A percentile compares a stretch with the other conserved stretches of the same genome.
Conservation (phyloP, 495 filamentous ascomycete genomes). For the Neurospora sp. region DNA sequence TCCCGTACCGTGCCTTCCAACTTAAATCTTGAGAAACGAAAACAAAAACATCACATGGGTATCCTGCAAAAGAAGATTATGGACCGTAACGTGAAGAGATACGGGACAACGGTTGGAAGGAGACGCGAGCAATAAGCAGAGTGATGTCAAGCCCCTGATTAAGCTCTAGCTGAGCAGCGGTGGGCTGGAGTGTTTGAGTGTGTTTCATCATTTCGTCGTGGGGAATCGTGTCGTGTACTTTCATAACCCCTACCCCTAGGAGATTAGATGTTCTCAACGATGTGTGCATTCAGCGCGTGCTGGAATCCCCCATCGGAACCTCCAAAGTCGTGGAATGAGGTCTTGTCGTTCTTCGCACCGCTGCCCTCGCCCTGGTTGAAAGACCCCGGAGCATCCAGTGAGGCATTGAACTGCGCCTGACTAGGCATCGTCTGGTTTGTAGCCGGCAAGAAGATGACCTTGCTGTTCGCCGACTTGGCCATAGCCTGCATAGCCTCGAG, state of each 20-base stretch:
- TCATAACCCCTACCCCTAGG: not conserved
- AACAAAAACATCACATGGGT: not conserved
- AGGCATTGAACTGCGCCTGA: constrained; percentile 23
- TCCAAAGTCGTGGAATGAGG: constrained; percentile 32
- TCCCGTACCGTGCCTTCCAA: not conserved
- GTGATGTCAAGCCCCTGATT: not conserved
- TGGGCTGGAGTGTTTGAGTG: not conserved
- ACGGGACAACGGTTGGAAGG: not conserved
- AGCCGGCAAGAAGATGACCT: constrained; percentile 90
- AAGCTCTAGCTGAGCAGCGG: not conserved
- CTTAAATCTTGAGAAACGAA: not conserved
- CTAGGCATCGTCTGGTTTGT: constrained; percentile 54
- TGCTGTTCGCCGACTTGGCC: constrained; percentile 91
- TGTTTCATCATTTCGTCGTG: too few relatives aligned
- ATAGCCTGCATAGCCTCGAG: constrained; percentile 99
- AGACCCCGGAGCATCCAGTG: constrained; percentile 11
- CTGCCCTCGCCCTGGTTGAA: constrained; percentile 16
- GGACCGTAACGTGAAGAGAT: not conserved
- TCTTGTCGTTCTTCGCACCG: constrained; percentile 2
- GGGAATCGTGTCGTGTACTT: too few relatives aligned
- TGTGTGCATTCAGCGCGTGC: constrained; percentile 69
- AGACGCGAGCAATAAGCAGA: not conserved
- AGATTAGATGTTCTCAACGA: constrained; percentile 78
- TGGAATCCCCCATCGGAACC: constrained; percentile 54
- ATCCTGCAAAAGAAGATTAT: not conserved